Percentiles rank a stretch among this genome's conserved stretches.
Conservation (phyloP, 495 filamentous ascomycete species). For the Podospora pseudocomata region DNA sequence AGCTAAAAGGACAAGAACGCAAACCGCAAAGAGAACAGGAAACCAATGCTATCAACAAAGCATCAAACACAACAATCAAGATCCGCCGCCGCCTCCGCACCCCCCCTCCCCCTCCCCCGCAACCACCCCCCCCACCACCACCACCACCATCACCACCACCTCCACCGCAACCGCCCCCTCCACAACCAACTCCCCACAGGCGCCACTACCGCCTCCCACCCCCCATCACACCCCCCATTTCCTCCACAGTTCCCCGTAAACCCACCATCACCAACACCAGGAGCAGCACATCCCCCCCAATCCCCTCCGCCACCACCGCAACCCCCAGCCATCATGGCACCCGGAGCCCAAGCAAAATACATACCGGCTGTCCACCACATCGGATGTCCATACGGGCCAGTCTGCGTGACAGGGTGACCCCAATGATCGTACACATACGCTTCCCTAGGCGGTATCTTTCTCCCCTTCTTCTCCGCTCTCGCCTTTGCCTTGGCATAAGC, state of each 20-base stretch:
- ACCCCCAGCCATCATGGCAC: slow-evolving; percentile 28
- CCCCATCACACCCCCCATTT: not conserved
- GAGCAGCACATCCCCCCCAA: slow-evolving; percentile 43
- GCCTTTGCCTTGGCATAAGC: slow-evolving; percentile 60
- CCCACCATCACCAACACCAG: slow-evolving; percentile 5
- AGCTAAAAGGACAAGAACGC: not conserved
- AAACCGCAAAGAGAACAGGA: not conserved
- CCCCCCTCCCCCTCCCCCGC: slow-evolving; percentile 37
- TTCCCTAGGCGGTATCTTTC: slow-evolving; percentile 46
- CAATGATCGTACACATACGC: slow-evolving; percentile 50
- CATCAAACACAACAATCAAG: not conserved
- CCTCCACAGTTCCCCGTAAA: not conserved
- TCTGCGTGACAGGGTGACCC: slow-evolving; percentile 48
- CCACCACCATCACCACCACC: slow-evolving; percentile 53
- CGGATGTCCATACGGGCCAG: slow-evolving; percentile 37
- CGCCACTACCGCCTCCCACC: slow-evolving; percentile 45
- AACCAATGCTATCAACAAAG: not conserved
- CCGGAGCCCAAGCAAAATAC: slow-evolving; percentile 39
- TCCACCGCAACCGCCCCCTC: slow-evolving; percentile 45
- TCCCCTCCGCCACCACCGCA: slow-evolving; percentile 32
- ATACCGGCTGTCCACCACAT: slow-evolving; percentile 30
- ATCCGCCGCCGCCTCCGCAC: not conserved
- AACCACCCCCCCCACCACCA: slow-evolving; percentile 37
- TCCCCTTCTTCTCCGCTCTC: slow-evolving; percentile 59
- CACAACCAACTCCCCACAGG: slow-evolving; percentile 42